Base-by-base conservation (phyloP, 2,329 filamentous ascomycete species). In the Didymella segeticola region DNA sequence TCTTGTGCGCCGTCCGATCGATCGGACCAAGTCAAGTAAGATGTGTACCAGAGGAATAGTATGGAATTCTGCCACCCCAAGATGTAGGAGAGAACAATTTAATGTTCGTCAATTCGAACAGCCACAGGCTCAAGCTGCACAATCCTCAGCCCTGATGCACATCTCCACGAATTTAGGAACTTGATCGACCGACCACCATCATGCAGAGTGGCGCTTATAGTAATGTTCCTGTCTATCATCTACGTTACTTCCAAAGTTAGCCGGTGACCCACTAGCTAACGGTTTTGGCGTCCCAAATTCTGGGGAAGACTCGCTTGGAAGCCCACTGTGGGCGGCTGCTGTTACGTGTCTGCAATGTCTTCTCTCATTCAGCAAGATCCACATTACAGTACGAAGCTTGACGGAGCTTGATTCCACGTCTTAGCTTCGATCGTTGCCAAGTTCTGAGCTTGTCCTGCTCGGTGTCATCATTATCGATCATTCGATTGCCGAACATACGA, bases 381-480 rank as follows among this genome's bases (percentile, higher is more conserved):
- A 55, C 48, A 38, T 38, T 20, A 25, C 19, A 30, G 12, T 34
- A 47, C 38, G 37, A 38, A 11, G 29, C 17, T 31, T 20, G 23
- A 20, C 38, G 36, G 43, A 27, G 31, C 50, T 47, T 42, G 37
- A n/a, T 34, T 26, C 43, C 43, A 47, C 15, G 37, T 43, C 20
- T 26, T 37, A 47, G 34, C 48, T 57, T 45, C 30, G 36, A 29
- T 41, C 23, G 26, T 36, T 42, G n/a, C 17, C 30, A 42, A 15
- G 29, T 47, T 29, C 14, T 38, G 30, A 45, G 52, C 42, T 56
- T 53, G 33, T 23, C 37, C 38, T 39, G 41, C 31, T 53, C 61
- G 49, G 61, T 59, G 60, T 62, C 58, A 59, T 58, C 23, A 23
- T 53, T 48, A 42, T 57, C 34, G 37, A 58, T 51, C 53, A 55